Base-by-base conservation (phyloP, 495 filamentous ascomycete species). In the Neurospora tetrasperma region DNA sequence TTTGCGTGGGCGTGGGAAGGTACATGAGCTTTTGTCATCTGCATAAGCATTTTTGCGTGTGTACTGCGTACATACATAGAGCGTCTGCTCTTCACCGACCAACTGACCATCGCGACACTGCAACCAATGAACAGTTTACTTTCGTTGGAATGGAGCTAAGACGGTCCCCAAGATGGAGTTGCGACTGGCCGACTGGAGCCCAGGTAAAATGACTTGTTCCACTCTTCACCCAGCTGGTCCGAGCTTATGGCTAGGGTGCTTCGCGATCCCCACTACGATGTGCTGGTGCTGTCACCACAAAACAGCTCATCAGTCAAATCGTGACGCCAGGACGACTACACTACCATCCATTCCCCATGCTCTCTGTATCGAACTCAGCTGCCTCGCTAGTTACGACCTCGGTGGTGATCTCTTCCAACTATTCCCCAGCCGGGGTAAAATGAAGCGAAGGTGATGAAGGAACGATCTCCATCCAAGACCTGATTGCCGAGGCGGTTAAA, bases 81-180 rank as follows among this genome's bases (percentile, higher is more conserved):
- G 62, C 31, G 42, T 70, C 69, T 68, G 68, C 74, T 20, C 71
- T 71, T 62, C 41, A 71, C 54, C 54, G 54, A 66, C 54, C 54
- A 38, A 66, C 54, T 16, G 54, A 35, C 54, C 54, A 66, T 66
- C 35, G 54, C 11, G 23, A 62, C 54, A 62, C 23, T 31, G 54
- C 31, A 27, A 66, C 54, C 54, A 66, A 66, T 66, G 27, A 27
- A 62, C 54, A 66, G 9, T 35, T 35, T 35, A 31, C 54, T 18
- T 31, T 62, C 48, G 54, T 62, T 12, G 54, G 54, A 62, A 62
- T 62, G 54, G 54, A 62, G 54, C 23, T 12, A 62, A 62, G 23
- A 62, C 18, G 54, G 12, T 31, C 12, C 14, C 54, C 12, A 35
- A 66, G 54, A 35, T 66, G 54, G 27, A 66, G 54, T 35, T 66